phyloP scores from a whole-genome alignment of 305 asterid species.

The Fraxinus latifolia region DNA sequence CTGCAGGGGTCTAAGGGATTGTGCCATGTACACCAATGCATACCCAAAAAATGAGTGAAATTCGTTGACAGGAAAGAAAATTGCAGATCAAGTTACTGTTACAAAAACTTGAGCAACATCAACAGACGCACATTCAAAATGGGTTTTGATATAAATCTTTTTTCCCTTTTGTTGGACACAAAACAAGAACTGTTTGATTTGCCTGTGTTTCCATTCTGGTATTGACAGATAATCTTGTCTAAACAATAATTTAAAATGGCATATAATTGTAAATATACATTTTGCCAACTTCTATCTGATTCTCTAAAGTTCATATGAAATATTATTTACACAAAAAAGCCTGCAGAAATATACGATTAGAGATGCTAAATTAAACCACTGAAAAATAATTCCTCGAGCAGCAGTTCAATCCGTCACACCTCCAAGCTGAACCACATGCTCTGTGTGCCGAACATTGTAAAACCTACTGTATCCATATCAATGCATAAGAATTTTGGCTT shows the following conservation, averaged over 20 bases:
- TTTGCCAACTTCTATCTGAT: conserved; percentile 14
- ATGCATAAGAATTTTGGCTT: background rate
- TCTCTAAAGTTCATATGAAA: conserved; percentile 19
- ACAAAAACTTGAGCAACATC: background rate
- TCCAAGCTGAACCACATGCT: no score
- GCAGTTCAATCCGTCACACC: background rate
- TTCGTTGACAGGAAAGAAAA: background rate
- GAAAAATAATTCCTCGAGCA: background rate
- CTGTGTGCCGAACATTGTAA: background rate
- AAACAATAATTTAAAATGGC: conserved; percentile 10
- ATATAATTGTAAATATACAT: background rate
- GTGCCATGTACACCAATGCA: background rate
- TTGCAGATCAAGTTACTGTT: background rate
- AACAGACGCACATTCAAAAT: background rate
- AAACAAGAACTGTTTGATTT: background rate
- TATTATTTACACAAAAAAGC: conserved; percentile 41
- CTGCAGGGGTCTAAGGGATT: background rate
- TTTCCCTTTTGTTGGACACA: background rate
- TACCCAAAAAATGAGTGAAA: background rate
- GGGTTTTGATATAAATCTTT: background rate
- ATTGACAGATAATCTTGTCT: conserved; percentile 16
- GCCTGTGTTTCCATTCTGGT: conserved; percentile 22
- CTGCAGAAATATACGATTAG: conserved; percentile 27
- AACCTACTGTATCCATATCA: background rate
- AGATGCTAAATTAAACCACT: conserved; percentile 12